These are phyloP conservation scores for Raphanus sativus DNA, from an alignment of 345 rosid species.

Conservation along the genomic window DNA sequence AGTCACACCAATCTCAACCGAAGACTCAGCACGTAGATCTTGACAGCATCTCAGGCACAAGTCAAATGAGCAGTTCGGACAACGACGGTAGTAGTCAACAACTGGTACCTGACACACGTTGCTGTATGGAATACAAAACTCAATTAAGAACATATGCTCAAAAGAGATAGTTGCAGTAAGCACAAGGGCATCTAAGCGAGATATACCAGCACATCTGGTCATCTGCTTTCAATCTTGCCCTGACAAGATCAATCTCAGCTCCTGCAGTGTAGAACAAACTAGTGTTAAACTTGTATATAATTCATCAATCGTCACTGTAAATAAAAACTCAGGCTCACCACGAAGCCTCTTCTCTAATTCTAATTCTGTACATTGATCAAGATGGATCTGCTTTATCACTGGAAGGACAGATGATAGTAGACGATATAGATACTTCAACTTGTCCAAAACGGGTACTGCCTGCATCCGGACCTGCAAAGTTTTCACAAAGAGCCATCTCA, in stretches of 20 bases:
- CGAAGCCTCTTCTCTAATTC: conserved; percentile 79
- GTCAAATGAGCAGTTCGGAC: conserved; percentile 79
- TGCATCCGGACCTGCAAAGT: conserved; percentile 66
- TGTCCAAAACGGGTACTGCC: conserved; percentile 79
- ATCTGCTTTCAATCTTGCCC: conserved; percentile 88
- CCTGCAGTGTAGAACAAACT: conserved; percentile 49
- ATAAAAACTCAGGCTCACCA: conserved; percentile 50
- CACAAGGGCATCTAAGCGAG: conserved; percentile 1
- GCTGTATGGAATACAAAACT: conserved; percentile 51
- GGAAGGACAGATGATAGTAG: conserved; percentile 88
- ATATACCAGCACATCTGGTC: conserved; percentile 99
- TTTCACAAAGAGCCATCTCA: conserved; percentile 24
- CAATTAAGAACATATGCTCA: conserved; percentile 16
- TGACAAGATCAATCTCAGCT: conserved; percentile 66
- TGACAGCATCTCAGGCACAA: conserved; percentile 92
- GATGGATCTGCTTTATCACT: conserved; percentile 80
- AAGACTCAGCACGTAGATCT: conserved; percentile 73
- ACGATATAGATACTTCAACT: conserved; percentile 74
- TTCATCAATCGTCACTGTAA: conserved; percentile 12
- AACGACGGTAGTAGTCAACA: conserved; percentile 93
- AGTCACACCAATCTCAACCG: conserved; percentile 34
- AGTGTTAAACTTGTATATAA: conserved; percentile 8
- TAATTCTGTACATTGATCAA: conserved; percentile 77
- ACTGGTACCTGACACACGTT: conserved; percentile 89
- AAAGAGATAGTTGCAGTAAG: not conserved